phyloP scores from a whole-genome alignment of 1,284 basidiomycete species.

The Stygiomarasmius scandens region DNA sequence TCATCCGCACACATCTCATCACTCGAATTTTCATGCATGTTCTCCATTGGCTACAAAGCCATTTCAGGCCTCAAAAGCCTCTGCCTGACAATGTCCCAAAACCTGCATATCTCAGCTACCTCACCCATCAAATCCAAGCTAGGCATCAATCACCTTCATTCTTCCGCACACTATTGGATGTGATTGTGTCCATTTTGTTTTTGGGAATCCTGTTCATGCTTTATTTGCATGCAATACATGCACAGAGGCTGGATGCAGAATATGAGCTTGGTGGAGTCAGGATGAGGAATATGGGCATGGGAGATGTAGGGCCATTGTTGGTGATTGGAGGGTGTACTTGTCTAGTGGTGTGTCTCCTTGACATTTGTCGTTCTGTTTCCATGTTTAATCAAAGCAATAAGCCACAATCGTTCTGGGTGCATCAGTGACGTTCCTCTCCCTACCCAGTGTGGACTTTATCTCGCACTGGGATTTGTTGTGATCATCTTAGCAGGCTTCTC shows the following conservation, averaged over 20 bases:
- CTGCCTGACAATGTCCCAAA: slow-evolving; percentile 50
- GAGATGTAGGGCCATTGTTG: slow-evolving; percentile 58
- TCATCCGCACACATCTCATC: slow-evolving; percentile 68
- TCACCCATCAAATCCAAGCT: not conserved
- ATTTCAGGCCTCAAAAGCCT: slow-evolving; percentile 65
- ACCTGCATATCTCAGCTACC: not conserved
- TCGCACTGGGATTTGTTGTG: slow-evolving; percentile 65
- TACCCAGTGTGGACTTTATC: slow-evolving; percentile 67
- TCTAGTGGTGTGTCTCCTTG: slow-evolving; percentile 51
- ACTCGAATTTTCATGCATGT: slow-evolving; percentile 68
- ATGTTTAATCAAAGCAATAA: slow-evolving; percentile 36
- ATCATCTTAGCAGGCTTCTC: slow-evolving; percentile 68
- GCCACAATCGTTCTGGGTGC: slow-evolving; percentile 77
- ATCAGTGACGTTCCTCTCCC: slow-evolving; percentile 74
- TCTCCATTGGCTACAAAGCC: slow-evolving; percentile 70
- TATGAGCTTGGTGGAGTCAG: slow-evolving; percentile 37
- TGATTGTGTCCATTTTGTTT: slow-evolving; percentile 62
- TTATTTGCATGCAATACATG: slow-evolving; percentile 48
- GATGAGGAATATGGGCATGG: slow-evolving; percentile 22
- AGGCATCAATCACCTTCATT: slow-evolving; percentile 40
- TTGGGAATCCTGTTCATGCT: slow-evolving; percentile 77
- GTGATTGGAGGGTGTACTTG: slow-evolving; percentile 66
- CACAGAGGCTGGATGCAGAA: slow-evolving; percentile 57
- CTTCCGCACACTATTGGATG: slow-evolving; percentile 52
- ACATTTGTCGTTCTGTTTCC: slow-evolving; percentile 9